Percentiles rank a stretch among this genome's conserved stretches.
phyloP scores from a whole-genome alignment of 345 rosid genomes.

The Moricandia moricandioides region DNA sequence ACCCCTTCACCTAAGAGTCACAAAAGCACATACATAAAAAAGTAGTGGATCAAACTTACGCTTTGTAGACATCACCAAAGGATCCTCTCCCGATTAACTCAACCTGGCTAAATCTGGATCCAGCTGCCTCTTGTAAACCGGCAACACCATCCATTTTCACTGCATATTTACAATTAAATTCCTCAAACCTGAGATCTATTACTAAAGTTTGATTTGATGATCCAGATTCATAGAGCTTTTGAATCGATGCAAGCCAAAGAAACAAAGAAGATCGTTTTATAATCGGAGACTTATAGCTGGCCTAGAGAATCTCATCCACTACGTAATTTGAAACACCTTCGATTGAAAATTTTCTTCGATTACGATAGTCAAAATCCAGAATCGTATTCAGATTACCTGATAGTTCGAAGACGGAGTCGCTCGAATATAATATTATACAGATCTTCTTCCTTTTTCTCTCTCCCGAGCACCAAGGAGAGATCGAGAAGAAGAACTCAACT shows the following conservation, averaged over 20 bases:
- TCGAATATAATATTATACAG: conserved; percentile 4
- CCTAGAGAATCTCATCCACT: conserved; percentile 35
- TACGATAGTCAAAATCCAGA: neutral
- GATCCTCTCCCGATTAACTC: conserved; percentile 97
- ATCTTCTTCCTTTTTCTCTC: conserved; percentile 26
- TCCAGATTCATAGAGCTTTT: conserved; percentile 5
- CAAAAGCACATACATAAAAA: too few species aligned
- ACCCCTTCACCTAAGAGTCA: too few species aligned
- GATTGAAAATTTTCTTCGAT: neutral
- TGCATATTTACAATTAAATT: conserved; percentile 1
- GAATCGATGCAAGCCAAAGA: conserved; percentile 40
- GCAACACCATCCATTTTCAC: conserved; percentile 68
- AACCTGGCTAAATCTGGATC: conserved; percentile 68
- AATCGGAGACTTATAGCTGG: conserved; percentile 6
- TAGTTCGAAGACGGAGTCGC: conserved; percentile 14
- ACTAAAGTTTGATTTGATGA: neutral
- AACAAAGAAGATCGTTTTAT: neutral
- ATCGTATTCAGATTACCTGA: conserved; percentile 35
- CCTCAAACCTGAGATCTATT: conserved; percentile 26
- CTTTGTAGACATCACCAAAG: conserved; percentile 96
- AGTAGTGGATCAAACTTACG: conserved; percentile 69
- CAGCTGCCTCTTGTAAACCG: conserved; percentile 78
- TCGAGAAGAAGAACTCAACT: conserved; percentile 29
- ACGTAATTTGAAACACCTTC: conserved; percentile 2
- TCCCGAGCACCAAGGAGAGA: conserved; percentile 36